Evolutionary conservation across 2,329 filamentous ascomycete species (phyloP).

Genomic region (Corniculantispora saksenae): DNA sequence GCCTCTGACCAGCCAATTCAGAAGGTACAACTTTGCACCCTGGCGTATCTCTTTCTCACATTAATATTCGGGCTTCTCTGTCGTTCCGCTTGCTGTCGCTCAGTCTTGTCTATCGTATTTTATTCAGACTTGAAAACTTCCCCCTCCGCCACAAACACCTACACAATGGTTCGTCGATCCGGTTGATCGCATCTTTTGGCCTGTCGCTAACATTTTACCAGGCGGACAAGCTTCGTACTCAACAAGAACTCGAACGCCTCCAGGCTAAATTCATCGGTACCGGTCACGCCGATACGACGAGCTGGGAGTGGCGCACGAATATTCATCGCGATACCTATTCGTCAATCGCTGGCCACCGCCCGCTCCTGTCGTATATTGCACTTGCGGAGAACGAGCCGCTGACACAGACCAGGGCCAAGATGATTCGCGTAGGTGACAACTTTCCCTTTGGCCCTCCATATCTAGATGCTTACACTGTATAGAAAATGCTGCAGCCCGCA

Average conservation of each 20-base stretch:
- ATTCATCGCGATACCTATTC: conserved; percentile 91
- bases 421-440: conserved; percentile 66
- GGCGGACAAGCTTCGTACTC: conserved; percentile 97
- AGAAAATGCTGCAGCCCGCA: conserved; percentile 69
- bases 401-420: conserved; percentile 74
- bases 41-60: neutral
- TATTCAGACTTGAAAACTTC: neutral
- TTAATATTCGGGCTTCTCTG: neutral
- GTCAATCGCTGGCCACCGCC: conserved; percentile 85
- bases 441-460: neutral
- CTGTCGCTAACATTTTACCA: conserved; percentile 28
- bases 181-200: neutral
- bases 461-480: conserved; percentile 15
- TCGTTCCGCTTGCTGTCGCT: neutral
- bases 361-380: conserved; percentile 83
- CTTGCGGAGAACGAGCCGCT: conserved; percentile 84
- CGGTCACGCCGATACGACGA: conserved; percentile 93
- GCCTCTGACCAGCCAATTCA: neutral
- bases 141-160: neutral
- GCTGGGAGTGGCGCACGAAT: conserved; percentile 96
- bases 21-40: neutral
- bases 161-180: conserved; percentile 29
- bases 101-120: neutral
- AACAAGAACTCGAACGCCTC: conserved; percentile 95
- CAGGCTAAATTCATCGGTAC: conserved; percentile 96